Conservation (phyloP, 1,284 basidiomycete genomes). For the Filobasidium uniguttulatum region DNA sequence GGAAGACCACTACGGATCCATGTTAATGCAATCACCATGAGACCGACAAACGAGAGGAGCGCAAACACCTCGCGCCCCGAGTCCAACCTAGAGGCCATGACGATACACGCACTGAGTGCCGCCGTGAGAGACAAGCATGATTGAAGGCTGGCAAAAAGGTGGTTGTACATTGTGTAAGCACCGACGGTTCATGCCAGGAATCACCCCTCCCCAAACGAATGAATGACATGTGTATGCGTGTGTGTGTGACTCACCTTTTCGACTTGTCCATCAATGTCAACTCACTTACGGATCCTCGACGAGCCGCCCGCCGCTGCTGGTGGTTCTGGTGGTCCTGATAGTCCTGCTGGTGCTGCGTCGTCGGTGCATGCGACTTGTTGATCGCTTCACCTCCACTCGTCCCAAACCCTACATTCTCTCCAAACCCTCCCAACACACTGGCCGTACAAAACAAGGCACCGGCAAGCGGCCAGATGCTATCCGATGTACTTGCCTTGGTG, state of each 20-base stretch:
- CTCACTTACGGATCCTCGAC: not conserved
- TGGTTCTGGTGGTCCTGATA: not conserved
- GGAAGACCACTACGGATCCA: constrained; percentile 13
- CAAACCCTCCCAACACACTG: constrained; percentile 21
- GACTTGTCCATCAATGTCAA: constrained; percentile 7
- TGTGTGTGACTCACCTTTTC: constrained; percentile 2
- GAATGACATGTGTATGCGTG: no score
- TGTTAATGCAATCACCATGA: constrained; percentile 11
- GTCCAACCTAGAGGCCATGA: constrained; percentile 76
- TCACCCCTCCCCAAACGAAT: not conserved
- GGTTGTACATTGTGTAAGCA: not conserved
- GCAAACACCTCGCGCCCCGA: constrained; percentile 80
- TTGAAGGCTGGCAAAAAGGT: constrained; percentile 48
- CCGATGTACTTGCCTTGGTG: constrained; percentile 85
- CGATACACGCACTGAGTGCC: constrained; percentile 82
- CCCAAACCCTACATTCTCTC: constrained; percentile 11
- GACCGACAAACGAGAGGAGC: constrained; percentile 63
- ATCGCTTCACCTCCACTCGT: not conserved
- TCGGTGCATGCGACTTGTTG: not conserved
- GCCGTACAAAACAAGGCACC: constrained; percentile 43
- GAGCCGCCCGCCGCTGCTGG: not conserved
- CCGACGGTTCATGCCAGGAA: not conserved
- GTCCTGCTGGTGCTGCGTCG: not conserved
- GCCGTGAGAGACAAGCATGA: constrained; percentile 90
- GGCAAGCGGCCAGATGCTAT: constrained; percentile 90